Base-by-base conservation (phyloP, 176 grass and related monocot species). In the Bolboschoenus planiculmis region DNA sequence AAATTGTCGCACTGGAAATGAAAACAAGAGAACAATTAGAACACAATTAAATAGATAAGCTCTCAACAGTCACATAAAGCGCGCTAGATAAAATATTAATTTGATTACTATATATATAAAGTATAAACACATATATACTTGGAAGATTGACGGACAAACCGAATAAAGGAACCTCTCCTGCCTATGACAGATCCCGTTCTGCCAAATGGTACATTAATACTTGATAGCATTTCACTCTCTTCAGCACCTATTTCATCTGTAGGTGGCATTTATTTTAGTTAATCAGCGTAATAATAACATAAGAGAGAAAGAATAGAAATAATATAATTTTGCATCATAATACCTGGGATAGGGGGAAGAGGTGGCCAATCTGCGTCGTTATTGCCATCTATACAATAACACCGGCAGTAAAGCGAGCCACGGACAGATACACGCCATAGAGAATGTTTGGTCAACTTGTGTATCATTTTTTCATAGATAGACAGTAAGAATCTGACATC, bases 111-210 rank as follows among this genome's bases (percentile, higher is more conserved):
- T 57, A 59, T 10, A 18, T 11, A 53, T n/a, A 53, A 18, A 3
- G 50, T 15, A 16, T 80, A 3, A 61, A 8, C 20, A 15, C 53
- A 56, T n/a, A n/a, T n/a, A n/a, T 98, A 98, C 95, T 90, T 92
- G 90, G 92, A 98, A 90, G 87, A 91, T 93, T 88, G 74, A 84
- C 90, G 88, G 61, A 95, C 87, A 35, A 30, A 62, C 85, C 48
- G 87, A 77, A 98, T 92, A 2, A 90, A 93, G 31, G 84, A 79
- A 62, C 92, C 95, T 84, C 81, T 94, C 83, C 59, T 95, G 47
- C 95, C 95, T 84, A 98, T 98, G 78, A 95, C 87, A 37, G 86
- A 78, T 50, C 95, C 95, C 95, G 93, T 98, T 90, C 91, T 95
- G 47, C 92, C 87, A 90, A 84, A 80, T 87, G 95, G 95, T 75